Evolutionary conservation across 2,329 filamentous ascomycete species (phyloP).

Genomic region (Calcarisporium arbuscula): DNA sequence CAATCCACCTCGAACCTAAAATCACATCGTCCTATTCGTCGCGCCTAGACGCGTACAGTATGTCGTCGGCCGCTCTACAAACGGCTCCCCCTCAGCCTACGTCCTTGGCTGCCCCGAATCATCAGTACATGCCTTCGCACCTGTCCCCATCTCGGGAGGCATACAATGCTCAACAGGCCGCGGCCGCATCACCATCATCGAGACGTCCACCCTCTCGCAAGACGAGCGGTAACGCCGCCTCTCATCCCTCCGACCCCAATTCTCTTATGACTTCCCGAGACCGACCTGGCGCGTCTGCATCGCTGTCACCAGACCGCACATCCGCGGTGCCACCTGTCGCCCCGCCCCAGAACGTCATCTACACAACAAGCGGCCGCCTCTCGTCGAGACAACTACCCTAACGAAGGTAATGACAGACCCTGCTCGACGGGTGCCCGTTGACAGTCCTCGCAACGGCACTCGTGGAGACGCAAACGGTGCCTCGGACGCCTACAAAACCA

Average conservation of each 20-base stretch:
- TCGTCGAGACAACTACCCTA: slow-evolving; percentile 37
- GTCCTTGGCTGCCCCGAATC: slow-evolving; percentile 40
- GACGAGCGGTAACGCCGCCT: slow-evolving; percentile 42
- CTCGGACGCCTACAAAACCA: slow-evolving; percentile 23
- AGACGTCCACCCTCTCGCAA: slow-evolving; percentile 46
- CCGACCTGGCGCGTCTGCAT: slow-evolving; percentile 34
- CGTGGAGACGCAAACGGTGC: slow-evolving; percentile 23
- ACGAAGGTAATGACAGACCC: slow-evolving; percentile 38
- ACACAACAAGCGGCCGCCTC: slow-evolving; percentile 41
- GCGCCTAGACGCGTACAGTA: slow-evolving; percentile 19
- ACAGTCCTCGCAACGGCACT: slow-evolving; percentile 28
- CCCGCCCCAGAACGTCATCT: slow-evolving; percentile 77
- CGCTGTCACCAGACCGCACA: slow-evolving; percentile 44
- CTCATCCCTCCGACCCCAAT: slow-evolving; percentile 27
- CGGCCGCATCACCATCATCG: slow-evolving; percentile 44
- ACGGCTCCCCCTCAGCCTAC: slow-evolving; percentile 50
- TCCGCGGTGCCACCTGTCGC: slow-evolving; percentile 64
- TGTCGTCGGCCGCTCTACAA: slow-evolving; percentile 56
- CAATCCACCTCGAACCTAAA: slow-evolving; percentile 1
- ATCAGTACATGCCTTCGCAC: slow-evolving; percentile 46
- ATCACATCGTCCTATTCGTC: slow-evolving; percentile 7
- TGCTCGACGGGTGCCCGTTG: slow-evolving; percentile 32
- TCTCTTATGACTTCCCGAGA: slow-evolving; percentile 43
- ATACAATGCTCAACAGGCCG: slow-evolving; percentile 48
- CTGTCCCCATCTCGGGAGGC: slow-evolving; percentile 48